Base-by-base conservation (phyloP, 169 alveolate species). In the Plasmodium sp. region DNA sequence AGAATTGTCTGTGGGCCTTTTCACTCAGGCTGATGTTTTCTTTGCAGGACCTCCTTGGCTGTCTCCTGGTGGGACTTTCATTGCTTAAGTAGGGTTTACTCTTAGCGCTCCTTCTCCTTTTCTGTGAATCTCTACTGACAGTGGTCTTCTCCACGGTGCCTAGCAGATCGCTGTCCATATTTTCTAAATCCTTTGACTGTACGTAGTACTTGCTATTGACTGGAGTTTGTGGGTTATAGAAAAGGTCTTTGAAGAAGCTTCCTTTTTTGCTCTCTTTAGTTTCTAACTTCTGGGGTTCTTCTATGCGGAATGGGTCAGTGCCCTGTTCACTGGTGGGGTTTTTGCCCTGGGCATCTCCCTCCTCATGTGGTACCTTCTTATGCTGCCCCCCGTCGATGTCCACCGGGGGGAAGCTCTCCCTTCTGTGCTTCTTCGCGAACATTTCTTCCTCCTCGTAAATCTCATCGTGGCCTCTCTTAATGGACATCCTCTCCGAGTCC, bases 21-120 rank as follows among this genome's bases (percentile, higher is more conserved):
- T 88, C 94, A 58, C 72, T 88, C 67, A 88, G 48, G 18, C 81
- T 54, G 22, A 75, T 79, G 36, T 88, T 79, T 79, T 88, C 94
- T 73, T 88, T 88, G 71, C 94, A 88, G 27, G 94, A 88, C 73
- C 94, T 56, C 71, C 94, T 77, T 18, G 94, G 94, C 31, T 88
- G 94, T 77, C 77, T 88, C 51, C 94, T 88, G 14, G 90, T 80
- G 9, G 94, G 94, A 33, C 88, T 88, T 80, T 88, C 94, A 22
- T 41, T 67, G 82, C 82, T 88, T 62, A 88, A 33, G 82, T 79
- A 56, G 18, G 94, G 74, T 31, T 79, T 79, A 31, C 51, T 79
- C 48, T 62, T 88, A 6, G 41, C 18, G 18, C 94, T 88, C 58
- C 83, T 34, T 36, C 83, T 79, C 81, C 88, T 88, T 79, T 88